These are phyloP conservation scores for Blastobotrys peoriensis DNA, from an alignment of 805 yeast species.

Conservation along the genomic window DNA sequence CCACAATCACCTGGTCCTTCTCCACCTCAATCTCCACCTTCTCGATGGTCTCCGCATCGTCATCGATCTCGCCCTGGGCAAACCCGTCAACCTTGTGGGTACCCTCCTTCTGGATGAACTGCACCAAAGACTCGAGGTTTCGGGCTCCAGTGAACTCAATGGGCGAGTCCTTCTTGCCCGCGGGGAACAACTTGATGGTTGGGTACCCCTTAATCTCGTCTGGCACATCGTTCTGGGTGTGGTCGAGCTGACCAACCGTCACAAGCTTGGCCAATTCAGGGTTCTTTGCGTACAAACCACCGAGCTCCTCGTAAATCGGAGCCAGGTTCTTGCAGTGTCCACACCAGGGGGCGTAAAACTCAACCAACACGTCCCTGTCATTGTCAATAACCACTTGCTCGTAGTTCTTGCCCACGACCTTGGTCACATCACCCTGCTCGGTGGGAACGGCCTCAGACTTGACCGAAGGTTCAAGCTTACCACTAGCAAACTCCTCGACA, in stretches of 20 bases:
- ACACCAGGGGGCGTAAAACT: conserved; percentile 98
- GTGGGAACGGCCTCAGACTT: conserved; percentile 87
- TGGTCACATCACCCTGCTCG: conserved; percentile 63
- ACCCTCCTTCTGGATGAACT: conserved; percentile 68
- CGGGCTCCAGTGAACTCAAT: conserved; percentile 64
- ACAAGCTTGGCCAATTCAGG: conserved; percentile 47
- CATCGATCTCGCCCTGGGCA: conserved; percentile 28
- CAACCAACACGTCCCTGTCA: conserved; percentile 68
- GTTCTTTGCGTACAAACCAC: conserved; percentile 54
- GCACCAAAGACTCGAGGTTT: conserved; percentile 61
- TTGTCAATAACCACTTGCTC: conserved; percentile 58
- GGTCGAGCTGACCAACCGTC: conserved; percentile 80
- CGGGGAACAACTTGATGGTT: conserved; percentile 86
- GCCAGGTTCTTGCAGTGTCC: conserved; percentile 89
- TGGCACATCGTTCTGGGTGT: conserved; percentile 81
- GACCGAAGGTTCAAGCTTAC: conserved; percentile 62
- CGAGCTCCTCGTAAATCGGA: conserved; percentile 84
- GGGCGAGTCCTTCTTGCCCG: conserved; percentile 65
- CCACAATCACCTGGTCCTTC: conserved; percentile 18
- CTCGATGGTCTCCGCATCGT: conserved; percentile 27
- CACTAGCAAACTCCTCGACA: conserved; percentile 57
- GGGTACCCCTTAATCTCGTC: conserved; percentile 87
- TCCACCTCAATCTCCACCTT: conserved; percentile 19
- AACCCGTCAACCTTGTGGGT: conserved; percentile 53
- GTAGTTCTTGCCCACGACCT: conserved; percentile 80